Evolutionary conservation across 306 rosid genomes (phyloP).

Genomic region (Prunus dulcis): DNA sequence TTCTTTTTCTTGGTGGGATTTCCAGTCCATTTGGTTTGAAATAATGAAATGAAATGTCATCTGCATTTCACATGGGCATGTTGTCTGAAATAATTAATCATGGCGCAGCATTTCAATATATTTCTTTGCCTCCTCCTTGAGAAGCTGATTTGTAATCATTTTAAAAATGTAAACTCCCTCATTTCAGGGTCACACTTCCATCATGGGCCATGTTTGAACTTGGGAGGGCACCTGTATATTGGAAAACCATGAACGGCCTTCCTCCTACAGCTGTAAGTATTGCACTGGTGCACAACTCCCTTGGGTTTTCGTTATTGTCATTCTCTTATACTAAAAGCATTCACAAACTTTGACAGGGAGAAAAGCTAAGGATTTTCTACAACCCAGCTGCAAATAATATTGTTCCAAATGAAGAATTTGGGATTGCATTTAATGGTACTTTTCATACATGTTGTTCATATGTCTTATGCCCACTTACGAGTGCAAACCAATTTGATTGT

Average conservation of each 20-base stretch:
- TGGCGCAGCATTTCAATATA: too few relatives aligned
- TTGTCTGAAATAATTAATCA: too few relatives aligned
- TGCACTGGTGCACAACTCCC: neutral
- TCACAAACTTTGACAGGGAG: slow-evolving; percentile 59
- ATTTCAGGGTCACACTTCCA: slow-evolving; percentile 66
- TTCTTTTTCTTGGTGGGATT: neutral
- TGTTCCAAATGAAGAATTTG: slow-evolving; percentile 75
- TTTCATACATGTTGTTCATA: neutral
- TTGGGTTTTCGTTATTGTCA: neutral
- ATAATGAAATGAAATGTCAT: neutral
- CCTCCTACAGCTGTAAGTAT: slow-evolving; percentile 72
- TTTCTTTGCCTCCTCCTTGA: neutral
- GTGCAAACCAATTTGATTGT: neutral
- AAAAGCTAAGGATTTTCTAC: slow-evolving; percentile 78
- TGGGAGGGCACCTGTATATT: slow-evolving; percentile 71
- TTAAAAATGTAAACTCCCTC: neutral
- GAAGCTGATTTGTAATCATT: neutral
- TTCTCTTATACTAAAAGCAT: neutral
- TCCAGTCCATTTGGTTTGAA: neutral
- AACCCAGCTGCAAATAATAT: slow-evolving; percentile 72
- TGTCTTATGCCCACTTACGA: too few relatives aligned
- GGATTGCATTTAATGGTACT: slow-evolving; percentile 83
- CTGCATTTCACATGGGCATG: too few relatives aligned
- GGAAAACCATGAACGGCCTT: slow-evolving; percentile 94
- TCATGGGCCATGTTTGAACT: slow-evolving; percentile 90